Base-by-base conservation (phyloP, 2,329 filamentous ascomycete genomes). In the Penicillium sclerotiorum region DNA sequence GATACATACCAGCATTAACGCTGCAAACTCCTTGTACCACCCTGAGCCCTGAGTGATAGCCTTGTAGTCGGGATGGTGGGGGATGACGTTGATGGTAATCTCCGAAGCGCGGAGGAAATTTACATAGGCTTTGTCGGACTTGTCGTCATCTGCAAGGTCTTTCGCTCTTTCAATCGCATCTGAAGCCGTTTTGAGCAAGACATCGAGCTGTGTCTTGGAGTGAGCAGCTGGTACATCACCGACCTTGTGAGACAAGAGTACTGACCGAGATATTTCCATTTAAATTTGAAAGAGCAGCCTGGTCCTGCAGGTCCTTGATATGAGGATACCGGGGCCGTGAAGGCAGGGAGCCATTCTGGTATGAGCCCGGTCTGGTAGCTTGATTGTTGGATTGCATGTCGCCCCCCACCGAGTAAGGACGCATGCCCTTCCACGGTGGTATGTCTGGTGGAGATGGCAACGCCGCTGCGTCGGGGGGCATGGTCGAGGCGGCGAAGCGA, bases 61-160 rank as follows among this genome's bases (percentile, higher is more conserved):
- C 22, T 83, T 81, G 68, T 85, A 95, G 54, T 93, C 89, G 49
- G 81, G 83, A 67, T 95, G 90, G 28, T 79, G 79, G 2, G 89
- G 88, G 21, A 97, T 86, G 35, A 86, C 76, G 48, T 93, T 85
- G 43, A 91, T 80, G 12, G 88, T 82, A 47, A 96, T 87, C 49
- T 91, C 85, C 52, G 82, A 91, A 9, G 92, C 89, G 55, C 87
- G 83, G 50, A 97, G 80, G 65, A 93, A 97, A 53, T 95, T 89
- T 57, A 88, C 83, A 47, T 95, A 87, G 3, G 92, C 92, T 30
- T 84, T 71, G 64, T 94, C 90, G 4, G 85, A 83, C 28, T 72
- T 59, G 22, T 68, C 61, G 21, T 62, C 57, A 32, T 72, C 65
- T 21, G 63, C 54, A 47, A 69, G 61, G 17, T 49, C 44, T 45